A percentile compares a stretch with the other conserved stretches of the same genome.
phyloP scores from a whole-genome alignment of 1,284 basidiomycete genomes.

The Microbotryum silenes-acaulis region DNA sequence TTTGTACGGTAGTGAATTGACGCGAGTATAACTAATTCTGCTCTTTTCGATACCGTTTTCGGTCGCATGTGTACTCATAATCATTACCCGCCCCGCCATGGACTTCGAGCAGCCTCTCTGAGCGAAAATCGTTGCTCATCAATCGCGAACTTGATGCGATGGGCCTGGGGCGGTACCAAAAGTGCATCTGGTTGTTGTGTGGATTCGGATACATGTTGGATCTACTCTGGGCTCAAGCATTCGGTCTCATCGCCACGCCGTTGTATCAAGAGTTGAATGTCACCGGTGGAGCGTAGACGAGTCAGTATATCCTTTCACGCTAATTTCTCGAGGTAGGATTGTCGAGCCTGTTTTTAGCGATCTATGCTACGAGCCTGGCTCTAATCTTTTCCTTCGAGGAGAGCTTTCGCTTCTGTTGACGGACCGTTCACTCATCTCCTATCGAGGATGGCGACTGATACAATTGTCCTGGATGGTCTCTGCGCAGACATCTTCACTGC shows the following conservation, averaged over 20 bases:
- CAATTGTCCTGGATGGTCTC: constrained; percentile 39
- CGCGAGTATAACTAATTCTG: background rate
- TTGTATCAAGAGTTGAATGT: constrained; percentile 8
- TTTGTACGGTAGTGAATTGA: no score
- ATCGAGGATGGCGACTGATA: no score
- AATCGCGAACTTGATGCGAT: constrained; percentile 62
- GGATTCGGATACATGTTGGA: constrained; percentile 31
- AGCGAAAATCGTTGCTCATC: constrained; percentile 41
- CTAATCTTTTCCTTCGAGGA: no score
- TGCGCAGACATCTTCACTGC: constrained; percentile 57
- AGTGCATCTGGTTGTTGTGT: constrained; percentile 35
- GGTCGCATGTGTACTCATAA: constrained; percentile 13
- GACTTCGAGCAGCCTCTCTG: constrained; percentile 1
- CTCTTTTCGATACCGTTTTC: background rate
- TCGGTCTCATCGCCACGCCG: constrained; percentile 24
- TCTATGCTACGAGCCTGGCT: no score
- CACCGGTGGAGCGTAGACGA: no score
- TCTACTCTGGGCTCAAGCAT: constrained; percentile 30
- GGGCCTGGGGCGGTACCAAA: constrained; percentile 65
- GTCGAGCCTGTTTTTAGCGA: constrained; percentile 52
- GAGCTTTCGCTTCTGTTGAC: no score
- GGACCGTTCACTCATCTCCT: no score
- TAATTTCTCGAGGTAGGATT: constrained; percentile 25
- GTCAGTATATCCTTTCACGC: constrained; percentile 40
- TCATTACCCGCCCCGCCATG: background rate